These are phyloP conservation scores for Millerago galiae DNA, from an alignment of 805 yeast species.

Conservation along the genomic window DNA sequence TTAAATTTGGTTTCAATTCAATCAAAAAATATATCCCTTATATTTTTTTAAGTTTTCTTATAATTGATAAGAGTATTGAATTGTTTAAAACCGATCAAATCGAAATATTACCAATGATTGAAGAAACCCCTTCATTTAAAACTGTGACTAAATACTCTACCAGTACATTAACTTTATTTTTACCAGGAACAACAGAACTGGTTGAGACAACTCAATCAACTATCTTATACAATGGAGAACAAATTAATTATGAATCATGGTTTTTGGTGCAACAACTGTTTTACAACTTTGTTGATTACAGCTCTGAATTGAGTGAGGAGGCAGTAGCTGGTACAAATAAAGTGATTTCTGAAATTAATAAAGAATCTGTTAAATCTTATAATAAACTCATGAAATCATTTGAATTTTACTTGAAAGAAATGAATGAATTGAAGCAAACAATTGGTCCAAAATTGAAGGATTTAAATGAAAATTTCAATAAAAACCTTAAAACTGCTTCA, in stretches of 20 bases:
- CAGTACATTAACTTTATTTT: conserved; percentile 12
- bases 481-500: neutral
- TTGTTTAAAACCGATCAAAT: conserved; percentile 7
- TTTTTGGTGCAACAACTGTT: conserved; percentile 7
- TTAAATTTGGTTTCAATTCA: neutral
- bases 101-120: too few relatives aligned
- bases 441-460: neutral
- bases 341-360: neutral
- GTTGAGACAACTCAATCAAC: conserved; percentile 10
- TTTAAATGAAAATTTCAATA: neutral
- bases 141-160: conserved; percentile 14
- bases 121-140: too few relatives aligned
- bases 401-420: neutral
- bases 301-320: neutral
- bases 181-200: conserved; percentile 8
- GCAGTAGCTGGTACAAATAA: neutral
- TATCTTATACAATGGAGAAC: neutral
- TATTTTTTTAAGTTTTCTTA: conserved; percentile 12
- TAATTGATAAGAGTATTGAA: conserved; percentile 16
- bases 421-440: neutral
- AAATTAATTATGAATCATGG: conserved; percentile 8
- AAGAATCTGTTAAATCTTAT: neutral
- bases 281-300: conserved; percentile 5
- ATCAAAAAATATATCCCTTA: conserved; percentile 10
- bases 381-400: neutral